Evolutionary conservation across 2,329 filamentous ascomycete genomes (phyloP).

Genomic region (Fusarium kyushuense): DNA sequence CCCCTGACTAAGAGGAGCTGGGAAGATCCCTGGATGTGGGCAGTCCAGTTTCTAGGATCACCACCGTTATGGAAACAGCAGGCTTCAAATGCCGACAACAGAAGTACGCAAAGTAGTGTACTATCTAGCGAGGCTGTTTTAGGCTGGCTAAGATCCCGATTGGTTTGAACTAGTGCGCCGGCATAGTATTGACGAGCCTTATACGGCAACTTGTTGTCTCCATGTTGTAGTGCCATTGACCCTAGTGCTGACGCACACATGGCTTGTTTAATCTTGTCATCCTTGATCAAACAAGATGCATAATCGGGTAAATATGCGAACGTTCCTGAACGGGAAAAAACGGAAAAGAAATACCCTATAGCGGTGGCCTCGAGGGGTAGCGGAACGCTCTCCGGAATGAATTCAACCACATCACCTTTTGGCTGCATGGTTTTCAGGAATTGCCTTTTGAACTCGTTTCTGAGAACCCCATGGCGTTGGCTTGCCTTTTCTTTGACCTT

Average conservation of each 20-base stretch:
- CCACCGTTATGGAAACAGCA: background rate
- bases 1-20: background rate
- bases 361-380: background rate
- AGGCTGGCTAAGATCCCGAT: background rate
- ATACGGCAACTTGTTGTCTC: background rate
- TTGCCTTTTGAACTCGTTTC: background rate
- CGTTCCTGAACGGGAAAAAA: background rate
- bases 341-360: conserved; percentile 1
- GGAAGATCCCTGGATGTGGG: conserved; percentile 7
- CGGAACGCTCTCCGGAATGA: background rate
- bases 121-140: background rate
- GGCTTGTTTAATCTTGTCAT: background rate
- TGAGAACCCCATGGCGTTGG: no score
- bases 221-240: conserved; percentile 2
- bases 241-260: conserved; percentile 4
- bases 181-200: background rate
- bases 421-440: no score
- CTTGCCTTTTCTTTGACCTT: background rate
- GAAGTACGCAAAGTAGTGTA: background rate
- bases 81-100: conserved; percentile 4
- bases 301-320: background rate
- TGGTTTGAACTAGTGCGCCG: background rate
- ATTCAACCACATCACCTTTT: background rate
- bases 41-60: background rate
- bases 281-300: background rate